A percentile compares a stretch with the other conserved stretches of the same genome.
Conservation (phyloP, 2,329 filamentous ascomycete species). For the Blumeriella jaapii region DNA sequence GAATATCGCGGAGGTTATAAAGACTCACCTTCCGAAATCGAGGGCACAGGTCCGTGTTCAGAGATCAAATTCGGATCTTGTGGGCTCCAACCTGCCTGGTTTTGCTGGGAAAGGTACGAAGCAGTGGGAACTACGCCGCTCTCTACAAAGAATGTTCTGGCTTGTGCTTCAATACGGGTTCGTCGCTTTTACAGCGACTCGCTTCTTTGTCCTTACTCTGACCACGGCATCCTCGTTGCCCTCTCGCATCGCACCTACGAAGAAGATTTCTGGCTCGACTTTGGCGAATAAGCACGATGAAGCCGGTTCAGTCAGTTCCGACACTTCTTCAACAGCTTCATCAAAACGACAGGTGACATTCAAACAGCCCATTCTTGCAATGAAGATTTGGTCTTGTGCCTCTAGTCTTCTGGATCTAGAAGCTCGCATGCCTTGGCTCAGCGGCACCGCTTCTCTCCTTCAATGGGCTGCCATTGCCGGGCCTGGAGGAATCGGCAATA, state of each 20-base stretch:
- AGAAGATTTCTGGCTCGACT: conserved; percentile 17
- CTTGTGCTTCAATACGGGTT: conserved; percentile 38
- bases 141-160: conserved; percentile 34
- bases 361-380: conserved; percentile 47
- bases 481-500: conserved; percentile 61
- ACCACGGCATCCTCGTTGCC: conserved; percentile 58
- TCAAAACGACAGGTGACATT: conserved; percentile 10
- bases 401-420: conserved; percentile 63
- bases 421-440: conserved; percentile 82
- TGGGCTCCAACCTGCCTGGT: conserved; percentile 5
- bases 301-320: conserved; percentile 8
- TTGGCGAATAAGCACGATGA: conserved; percentile 20
- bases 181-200: conserved; percentile 45
- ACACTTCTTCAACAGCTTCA: conserved; percentile 10
- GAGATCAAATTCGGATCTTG: conserved; percentile 26
- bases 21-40: conserved; percentile 26
- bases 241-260: conserved; percentile 32
- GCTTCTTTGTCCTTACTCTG: conserved; percentile 52
- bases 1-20: conserved; percentile 48
- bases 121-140: conserved; percentile 13
- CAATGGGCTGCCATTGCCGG: conserved; percentile 65
- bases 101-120: conserved; percentile 12
- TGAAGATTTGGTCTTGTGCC: conserved; percentile 65
- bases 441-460: conserved; percentile 60
- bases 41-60: conserved; percentile 24